Percentiles rank a stretch among this genome's conserved stretches.
Evolutionary conservation across 257 asterid species (phyloP).

Genomic region (Agastache rugosa): DNA sequence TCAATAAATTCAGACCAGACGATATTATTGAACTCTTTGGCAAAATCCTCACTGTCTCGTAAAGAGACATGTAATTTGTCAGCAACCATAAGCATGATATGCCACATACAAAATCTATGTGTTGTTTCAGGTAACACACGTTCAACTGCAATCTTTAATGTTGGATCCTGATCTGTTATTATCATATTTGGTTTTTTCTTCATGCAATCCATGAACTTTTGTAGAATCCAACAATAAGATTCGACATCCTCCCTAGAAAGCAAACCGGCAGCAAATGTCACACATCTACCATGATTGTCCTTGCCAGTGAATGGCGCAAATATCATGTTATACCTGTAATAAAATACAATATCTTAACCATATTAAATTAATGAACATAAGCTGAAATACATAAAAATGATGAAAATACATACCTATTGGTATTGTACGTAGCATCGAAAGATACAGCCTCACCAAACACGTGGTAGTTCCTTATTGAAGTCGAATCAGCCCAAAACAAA

Average conservation of each 20-base stretch:
- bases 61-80: not conserved
- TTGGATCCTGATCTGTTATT: not conserved
- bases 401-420: not conserved
- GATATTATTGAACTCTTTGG: not conserved
- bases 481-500: too few relatives aligned
- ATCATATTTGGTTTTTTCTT: not conserved
- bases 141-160: not conserved
- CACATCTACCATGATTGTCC: not conserved
- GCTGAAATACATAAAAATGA: not conserved
- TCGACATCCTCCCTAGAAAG: not conserved
- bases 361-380: too few relatives aligned
- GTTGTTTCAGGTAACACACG: not conserved
- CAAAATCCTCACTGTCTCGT: not conserved
- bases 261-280: not conserved
- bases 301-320: not conserved
- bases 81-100: not conserved
- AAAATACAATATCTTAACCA: too few relatives aligned
- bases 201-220: not conserved
- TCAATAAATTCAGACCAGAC: not conserved
- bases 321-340: not conserved
- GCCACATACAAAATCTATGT: not conserved
- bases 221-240: not conserved
- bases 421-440: not conserved
- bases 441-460: not conserved
- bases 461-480: not conserved